Base-by-base conservation (phyloP, 2,329 filamentous ascomycete species). In the Aspergillus novofumigatus region DNA sequence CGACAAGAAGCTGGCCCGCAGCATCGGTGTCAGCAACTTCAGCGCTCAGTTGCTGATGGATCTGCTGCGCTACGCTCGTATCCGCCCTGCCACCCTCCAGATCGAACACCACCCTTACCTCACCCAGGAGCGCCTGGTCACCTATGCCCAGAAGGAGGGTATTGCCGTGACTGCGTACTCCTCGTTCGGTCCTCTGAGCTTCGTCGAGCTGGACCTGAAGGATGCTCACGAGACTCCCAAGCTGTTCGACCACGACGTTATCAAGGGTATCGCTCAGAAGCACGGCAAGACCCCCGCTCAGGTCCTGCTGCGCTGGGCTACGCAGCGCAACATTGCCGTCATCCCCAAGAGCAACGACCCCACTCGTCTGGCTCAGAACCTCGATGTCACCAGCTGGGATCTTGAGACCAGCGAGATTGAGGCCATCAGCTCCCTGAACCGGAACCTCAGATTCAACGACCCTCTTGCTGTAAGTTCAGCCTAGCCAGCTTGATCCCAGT, bases 101-200 rank as follows among this genome's bases (percentile, higher is more conserved):
- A 87, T 95, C 75, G 91, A 95, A 81, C 90, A 93, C 79, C 91
- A 95, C 82, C 91, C 91, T 26, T 94, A 92, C 82, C 84, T 93
- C 58, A 87, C 89, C 59, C 91, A 95, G 81, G 75, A 80, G 58
- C 82, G 86, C 54, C 83, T 95, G 53, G 73, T 94, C 67, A 78
- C 84, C 67, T 84, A 91, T 52, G 88, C 87, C 67, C 81, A 88
- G 78, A 77, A 79, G 54, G 82, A 91, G 77, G 84, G 85, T 59
- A 87, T 95, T 66, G 80, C 81, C 64, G 82, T 95, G 56, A 94
- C 90, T 3, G 91, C 89, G 52, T 95, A 94, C 81, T 92, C 88
- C 23, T 90, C 88, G 51, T 93, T 94, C 69, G 91, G 91, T 42
- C 89, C 90, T 26, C 82, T 89, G 69, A 86, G 83, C 58, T 95